phyloP scores from a whole-genome alignment of 2,329 filamentous ascomycete species.

The Arthrinium phaeospermum region DNA sequence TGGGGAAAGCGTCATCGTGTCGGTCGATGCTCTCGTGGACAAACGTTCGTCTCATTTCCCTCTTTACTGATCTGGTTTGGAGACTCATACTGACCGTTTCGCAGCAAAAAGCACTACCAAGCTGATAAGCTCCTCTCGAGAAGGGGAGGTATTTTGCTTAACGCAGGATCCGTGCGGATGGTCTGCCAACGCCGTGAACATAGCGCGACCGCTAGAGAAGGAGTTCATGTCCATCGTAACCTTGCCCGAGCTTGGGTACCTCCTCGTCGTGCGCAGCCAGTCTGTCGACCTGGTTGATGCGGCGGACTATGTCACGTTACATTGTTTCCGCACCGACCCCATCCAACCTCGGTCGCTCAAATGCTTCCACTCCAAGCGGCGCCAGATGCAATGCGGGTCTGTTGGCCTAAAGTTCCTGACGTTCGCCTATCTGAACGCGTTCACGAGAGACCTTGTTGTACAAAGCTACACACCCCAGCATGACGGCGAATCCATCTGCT shows the following conservation, averaged over 20 bases:
- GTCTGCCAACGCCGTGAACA: slow-evolving; percentile 53
- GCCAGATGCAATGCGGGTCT: slow-evolving; percentile 58
- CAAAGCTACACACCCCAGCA: slow-evolving; percentile 65
- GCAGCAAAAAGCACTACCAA: slow-evolving; percentile 34
- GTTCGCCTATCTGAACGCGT: slow-evolving; percentile 65
- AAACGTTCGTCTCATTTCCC: slow-evolving; percentile 44
- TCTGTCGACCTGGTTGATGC: slow-evolving; percentile 68
- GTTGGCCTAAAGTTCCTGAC: slow-evolving; percentile 67
- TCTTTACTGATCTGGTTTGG: no score
- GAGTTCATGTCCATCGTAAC: slow-evolving; percentile 64
- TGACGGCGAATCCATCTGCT: slow-evolving; percentile 62
- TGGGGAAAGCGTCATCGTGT: slow-evolving; percentile 55
- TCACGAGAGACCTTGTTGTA: slow-evolving; percentile 67
- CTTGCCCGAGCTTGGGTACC: slow-evolving; percentile 61
- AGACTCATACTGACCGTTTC: slow-evolving; percentile 8
- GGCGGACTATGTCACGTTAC: slow-evolving; percentile 58
- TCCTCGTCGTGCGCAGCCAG: slow-evolving; percentile 63
- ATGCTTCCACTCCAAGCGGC: slow-evolving; percentile 60
- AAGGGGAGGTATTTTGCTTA: slow-evolving; percentile 37
- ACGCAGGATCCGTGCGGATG: slow-evolving; percentile 49
- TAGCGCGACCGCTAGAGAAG: slow-evolving; percentile 44
- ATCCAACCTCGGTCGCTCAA: slow-evolving; percentile 66
- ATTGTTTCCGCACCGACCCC: slow-evolving; percentile 64
- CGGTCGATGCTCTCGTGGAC: slow-evolving; percentile 52
- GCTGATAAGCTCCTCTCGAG: slow-evolving; percentile 40